Evolutionary conservation across 371 early-diverging fungal species (phyloP), one percentile per base, ranked within the genome.

Genomic region (Rhizopus stolonifer): DNA sequence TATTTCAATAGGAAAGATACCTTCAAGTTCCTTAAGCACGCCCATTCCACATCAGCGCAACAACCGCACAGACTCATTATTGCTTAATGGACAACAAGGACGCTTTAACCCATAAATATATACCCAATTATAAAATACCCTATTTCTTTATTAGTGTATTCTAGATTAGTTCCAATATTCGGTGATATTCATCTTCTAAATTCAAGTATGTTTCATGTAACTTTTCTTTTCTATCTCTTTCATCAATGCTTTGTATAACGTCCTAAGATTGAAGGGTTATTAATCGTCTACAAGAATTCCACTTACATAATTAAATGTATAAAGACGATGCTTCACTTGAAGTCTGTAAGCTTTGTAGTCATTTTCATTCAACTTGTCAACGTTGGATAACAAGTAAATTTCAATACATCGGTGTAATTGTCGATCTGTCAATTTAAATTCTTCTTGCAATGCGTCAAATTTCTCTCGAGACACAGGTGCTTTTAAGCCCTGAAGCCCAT

Each of bases 291-390:
- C 6, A 17, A n/a, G 19, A 19, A 42, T 10, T 5, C 15, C 9
- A 56, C 70, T 59, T 72, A 81, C 88, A 62, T 76, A 67, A 66
- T 94, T 93, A 52, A 87, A 87, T 22, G 73, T 64, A 65, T 84
- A 95, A 15, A 95, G 69, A 29, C 95, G 70, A 46, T 80, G 72
- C 69, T 95, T 95, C 14, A 95, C 90, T 58, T 84, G 87, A 39
- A 94, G 63, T 48, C 93, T 67, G 68, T 86, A 91, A 10, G 62
- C 63, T 46, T 73, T 75, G 52, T 79, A 82, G 18, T 61, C 80
- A 0, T 60, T 65, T 22, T 67, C 67, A 39, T 86, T 74, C 22
- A 69, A 51, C 40, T 73, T 74, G 58, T 84, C 78, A 36, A 91
- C 49, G 13, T 66, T 67, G 31, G 75, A 67, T 22, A 94, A 61